These are phyloP conservation scores for Alternaria arbusti DNA, from an alignment of 2,329 filamentous ascomycete genomes.

Conservation along the genomic window DNA sequence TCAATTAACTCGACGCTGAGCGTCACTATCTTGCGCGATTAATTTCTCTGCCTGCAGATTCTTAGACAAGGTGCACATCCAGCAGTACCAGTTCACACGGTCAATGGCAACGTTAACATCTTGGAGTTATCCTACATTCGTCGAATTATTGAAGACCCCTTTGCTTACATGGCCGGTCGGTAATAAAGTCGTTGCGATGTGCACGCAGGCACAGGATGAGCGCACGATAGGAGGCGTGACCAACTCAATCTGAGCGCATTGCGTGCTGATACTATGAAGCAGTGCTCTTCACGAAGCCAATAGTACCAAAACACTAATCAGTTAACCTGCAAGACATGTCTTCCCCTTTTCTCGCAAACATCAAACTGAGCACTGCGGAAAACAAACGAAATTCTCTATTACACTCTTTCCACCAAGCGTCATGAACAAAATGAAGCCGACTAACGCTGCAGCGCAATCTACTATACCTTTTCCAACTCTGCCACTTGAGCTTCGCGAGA, in stretches of 20 bases:
- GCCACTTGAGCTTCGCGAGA: slow-evolving; percentile 7
- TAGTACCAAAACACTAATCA: background rate
- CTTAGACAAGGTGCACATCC: rapidly evolving
- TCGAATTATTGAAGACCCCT: background rate
- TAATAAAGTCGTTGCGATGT: background rate
- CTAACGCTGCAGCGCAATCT: background rate
- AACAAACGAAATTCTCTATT: background rate
- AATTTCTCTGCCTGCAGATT: background rate
- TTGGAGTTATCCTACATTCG: background rate
- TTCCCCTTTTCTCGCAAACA: background rate
- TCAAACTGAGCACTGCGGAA: background rate
- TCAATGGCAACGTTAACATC: background rate
- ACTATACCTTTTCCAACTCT: background rate
- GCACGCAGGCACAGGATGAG: background rate
- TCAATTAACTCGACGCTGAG: background rate
- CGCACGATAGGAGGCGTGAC: background rate
- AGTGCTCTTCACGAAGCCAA: background rate
- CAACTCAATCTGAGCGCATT: background rate
- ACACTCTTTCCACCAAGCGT: background rate
- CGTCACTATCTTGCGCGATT: background rate
- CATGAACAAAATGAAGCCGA: background rate
- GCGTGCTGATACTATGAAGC: background rate
- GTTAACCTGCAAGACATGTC: background rate
- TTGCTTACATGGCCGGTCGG: background rate
- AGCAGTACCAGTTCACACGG: background rate